A percentile compares a stretch with the other conserved stretches of the same genome.
Evolutionary conservation across 2,329 filamentous ascomycete species (phyloP).

Genomic region (Chrysoporthe deuterocubensis): DNA sequence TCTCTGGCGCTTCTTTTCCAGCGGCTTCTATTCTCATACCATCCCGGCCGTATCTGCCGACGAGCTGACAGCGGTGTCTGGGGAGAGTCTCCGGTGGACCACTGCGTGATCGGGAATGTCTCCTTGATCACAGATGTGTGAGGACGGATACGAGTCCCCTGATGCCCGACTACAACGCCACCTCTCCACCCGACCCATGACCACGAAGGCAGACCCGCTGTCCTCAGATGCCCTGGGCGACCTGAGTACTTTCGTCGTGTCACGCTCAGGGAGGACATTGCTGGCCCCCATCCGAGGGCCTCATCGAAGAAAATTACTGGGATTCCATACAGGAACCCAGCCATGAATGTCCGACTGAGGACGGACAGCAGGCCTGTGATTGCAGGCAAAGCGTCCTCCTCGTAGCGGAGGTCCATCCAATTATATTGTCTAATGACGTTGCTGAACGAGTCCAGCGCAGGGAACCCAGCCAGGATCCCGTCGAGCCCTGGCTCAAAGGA

Average conservation of each 20-base stretch:
- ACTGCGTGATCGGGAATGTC: constrained; percentile 9
- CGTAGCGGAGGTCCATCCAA: constrained; percentile 19
- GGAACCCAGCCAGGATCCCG: constrained; percentile 1
- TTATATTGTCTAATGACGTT: neutral
- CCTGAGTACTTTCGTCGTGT: too few species aligned
- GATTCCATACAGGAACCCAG: constrained; percentile 30
- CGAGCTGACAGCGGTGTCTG: neutral
- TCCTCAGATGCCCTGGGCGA: neutral
- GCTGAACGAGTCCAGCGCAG: neutral
- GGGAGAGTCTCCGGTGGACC: constrained; percentile 7
- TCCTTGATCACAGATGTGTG: neutral
- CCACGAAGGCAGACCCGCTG: constrained; percentile 10
- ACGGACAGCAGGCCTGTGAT: constrained; percentile 22
- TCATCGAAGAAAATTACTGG: constrained; percentile 30
- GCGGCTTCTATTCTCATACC: constrained; percentile 2
- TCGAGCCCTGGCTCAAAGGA: neutral
- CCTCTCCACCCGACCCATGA: constrained; percentile 21
- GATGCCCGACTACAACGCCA: too few species aligned
- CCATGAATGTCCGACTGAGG: constrained; percentile 24
- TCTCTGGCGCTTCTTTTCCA: constrained; percentile 1
- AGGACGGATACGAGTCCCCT: neutral
- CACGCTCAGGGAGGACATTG: too few species aligned
- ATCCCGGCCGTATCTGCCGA: neutral
- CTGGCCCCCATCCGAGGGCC: constrained; percentile 26
- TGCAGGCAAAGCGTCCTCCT: constrained; percentile 27